Evolutionary conservation across 2,329 filamentous ascomycete genomes (phyloP).

Genomic region (Akanthomyces lecanii): DNA sequence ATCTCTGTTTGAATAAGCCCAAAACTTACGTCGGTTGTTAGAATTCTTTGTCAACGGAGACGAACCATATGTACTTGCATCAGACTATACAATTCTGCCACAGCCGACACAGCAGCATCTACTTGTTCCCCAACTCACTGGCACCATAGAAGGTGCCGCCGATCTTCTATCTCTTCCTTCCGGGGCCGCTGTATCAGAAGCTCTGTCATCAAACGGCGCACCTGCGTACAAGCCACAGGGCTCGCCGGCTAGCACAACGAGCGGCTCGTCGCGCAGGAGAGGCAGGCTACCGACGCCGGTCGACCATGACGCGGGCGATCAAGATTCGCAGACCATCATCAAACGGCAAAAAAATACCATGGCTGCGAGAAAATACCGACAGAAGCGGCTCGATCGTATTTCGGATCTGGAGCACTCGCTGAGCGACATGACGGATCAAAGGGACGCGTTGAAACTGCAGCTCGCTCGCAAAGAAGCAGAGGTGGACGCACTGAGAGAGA

Average conservation of each 20-base stretch:
- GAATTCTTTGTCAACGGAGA: conserved; percentile 15
- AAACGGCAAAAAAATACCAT: conserved; percentile 67
- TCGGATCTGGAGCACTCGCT: conserved; percentile 57
- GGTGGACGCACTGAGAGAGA: conserved; percentile 54
- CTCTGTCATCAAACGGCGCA: background rate
- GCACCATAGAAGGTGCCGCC: conserved; percentile 4
- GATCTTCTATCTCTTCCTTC: conserved; percentile 6
- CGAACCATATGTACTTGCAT: conserved; percentile 15
- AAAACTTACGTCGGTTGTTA: background rate
- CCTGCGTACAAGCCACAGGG: conserved; percentile 14
- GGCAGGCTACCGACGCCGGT: conserved; percentile 16
- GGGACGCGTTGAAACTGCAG: conserved; percentile 59
- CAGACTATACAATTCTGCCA: conserved; percentile 14
- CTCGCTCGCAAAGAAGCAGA: conserved; percentile 64
- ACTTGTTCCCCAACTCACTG: conserved; percentile 10
- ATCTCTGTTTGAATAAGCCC: background rate
- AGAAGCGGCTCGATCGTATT: conserved; percentile 66
- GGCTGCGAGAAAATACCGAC: conserved; percentile 67
- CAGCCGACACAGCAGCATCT: conserved; percentile 10
- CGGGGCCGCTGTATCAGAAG: background rate
- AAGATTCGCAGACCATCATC: conserved; percentile 29
- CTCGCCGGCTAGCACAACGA: conserved; percentile 8
- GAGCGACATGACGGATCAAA: conserved; percentile 54
- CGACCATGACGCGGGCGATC: conserved; percentile 23
- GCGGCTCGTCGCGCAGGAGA: conserved; percentile 3